phyloP scores from a whole-genome alignment of 23 red algal species.

The Gracilariopsis chorda region DNA sequence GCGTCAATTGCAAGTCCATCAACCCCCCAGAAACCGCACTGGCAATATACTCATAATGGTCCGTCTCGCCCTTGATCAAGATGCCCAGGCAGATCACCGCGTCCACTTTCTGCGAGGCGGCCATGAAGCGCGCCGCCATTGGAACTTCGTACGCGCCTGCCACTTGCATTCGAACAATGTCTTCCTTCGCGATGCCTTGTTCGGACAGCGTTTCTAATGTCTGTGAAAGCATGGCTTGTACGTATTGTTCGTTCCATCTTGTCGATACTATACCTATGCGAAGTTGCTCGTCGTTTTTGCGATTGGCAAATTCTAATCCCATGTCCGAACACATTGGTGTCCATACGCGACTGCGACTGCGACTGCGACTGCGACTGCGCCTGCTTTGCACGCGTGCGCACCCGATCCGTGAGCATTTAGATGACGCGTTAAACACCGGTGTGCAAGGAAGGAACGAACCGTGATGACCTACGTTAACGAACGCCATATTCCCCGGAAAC shows the following conservation, averaged over 20 bases:
- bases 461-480: too few relatives aligned
- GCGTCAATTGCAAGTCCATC: slow-evolving; percentile 80
- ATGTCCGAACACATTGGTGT: slow-evolving; percentile 22
- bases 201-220: slow-evolving; percentile 47
- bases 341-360: neutral
- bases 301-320: slow-evolving; percentile 35
- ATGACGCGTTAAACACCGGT: too few relatives aligned
- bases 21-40: slow-evolving; percentile 59
- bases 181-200: slow-evolving; percentile 23
- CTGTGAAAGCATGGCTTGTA: slow-evolving; percentile 39
- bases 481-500: too few relatives aligned
- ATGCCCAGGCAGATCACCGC: slow-evolving; percentile 67
- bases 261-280: slow-evolving; percentile 82
- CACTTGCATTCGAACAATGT: slow-evolving; percentile 86
- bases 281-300: slow-evolving; percentile 14
- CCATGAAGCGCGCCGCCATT: slow-evolving; percentile 84
- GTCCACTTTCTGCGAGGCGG: slow-evolving; percentile 85
- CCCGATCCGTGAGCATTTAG: too few relatives aligned
- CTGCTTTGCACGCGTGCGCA: neutral
- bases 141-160: slow-evolving; percentile 91
- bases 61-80: slow-evolving; percentile 94
- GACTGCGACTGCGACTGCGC: neutral
- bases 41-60: slow-evolving; percentile 88
- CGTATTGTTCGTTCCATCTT: slow-evolving; percentile 67
- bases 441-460: too few relatives aligned